These are phyloP conservation scores for Fonsecaea nubica DNA, from an alignment of 2,329 filamentous ascomycete genomes.

Conservation along the genomic window DNA sequence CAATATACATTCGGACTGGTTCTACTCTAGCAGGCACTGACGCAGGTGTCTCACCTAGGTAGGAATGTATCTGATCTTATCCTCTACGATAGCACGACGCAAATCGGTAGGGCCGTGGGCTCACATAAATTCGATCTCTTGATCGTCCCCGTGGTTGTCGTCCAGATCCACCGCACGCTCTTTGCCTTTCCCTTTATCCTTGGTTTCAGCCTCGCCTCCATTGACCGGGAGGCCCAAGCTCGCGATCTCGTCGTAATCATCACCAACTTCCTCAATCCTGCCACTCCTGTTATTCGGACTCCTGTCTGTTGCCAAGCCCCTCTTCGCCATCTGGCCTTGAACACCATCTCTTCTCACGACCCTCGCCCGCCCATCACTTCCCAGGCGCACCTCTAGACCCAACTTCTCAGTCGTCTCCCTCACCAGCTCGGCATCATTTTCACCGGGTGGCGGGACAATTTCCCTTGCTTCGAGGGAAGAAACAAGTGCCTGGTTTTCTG, in stretches of 20 bases:
- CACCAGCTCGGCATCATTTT: constrained; percentile 42
- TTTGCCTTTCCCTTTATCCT: constrained; percentile 29
- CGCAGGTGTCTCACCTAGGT: no score
- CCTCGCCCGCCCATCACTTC: constrained; percentile 49
- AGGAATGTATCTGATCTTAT: not conserved
- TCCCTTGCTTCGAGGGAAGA: constrained; percentile 56
- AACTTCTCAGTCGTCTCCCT: constrained; percentile 50
- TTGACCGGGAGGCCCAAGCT: constrained; percentile 5
- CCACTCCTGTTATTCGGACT: not conserved
- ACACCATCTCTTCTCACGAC: constrained; percentile 8
- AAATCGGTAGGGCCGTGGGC: not conserved
- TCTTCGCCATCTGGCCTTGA: not conserved
- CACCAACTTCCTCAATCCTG: constrained; percentile 12
- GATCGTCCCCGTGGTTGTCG: constrained; percentile 4
- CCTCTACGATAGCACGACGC: not conserved
- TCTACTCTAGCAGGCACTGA: not conserved
- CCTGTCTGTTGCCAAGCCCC: not conserved
- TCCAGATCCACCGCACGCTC: constrained; percentile 7
- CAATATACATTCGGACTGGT: not conserved
- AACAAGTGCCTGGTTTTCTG: constrained; percentile 61
- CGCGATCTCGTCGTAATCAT: constrained; percentile 15
- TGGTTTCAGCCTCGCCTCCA: constrained; percentile 7
- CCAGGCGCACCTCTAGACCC: constrained; percentile 53
- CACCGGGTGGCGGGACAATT: constrained; percentile 44
- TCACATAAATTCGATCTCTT: constrained; percentile 31